phyloP scores from a whole-genome alignment of 78 protist genomes.

The Dictyostelium discoideum region DNA sequence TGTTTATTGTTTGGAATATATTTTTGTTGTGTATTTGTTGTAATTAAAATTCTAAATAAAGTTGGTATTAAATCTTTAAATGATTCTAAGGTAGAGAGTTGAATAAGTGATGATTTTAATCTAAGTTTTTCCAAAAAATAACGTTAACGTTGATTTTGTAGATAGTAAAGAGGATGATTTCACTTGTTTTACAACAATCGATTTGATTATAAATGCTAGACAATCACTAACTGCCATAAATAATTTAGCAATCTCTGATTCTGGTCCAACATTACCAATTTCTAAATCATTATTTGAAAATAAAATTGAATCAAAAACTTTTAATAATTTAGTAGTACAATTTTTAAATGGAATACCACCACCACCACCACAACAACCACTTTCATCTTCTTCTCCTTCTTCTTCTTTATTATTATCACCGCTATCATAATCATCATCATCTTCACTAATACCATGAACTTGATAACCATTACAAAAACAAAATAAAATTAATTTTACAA shows the following conservation, averaged over 20 bases:
- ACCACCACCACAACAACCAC: too few relatives aligned
- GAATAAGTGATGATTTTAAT: not conserved
- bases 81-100: not conserved
- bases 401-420: not conserved
- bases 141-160: not conserved
- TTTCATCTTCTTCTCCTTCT: too few relatives aligned
- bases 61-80: not conserved
- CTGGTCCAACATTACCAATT: not conserved
- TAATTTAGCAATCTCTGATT: not conserved
- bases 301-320: not conserved
- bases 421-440: too few relatives aligned
- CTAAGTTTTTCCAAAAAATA: not conserved
- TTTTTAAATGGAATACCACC: not conserved
- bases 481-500: not conserved
- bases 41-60: not conserved
- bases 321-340: not conserved
- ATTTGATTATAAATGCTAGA: not conserved
- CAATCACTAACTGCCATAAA: not conserved
- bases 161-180: not conserved
- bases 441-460: not conserved
- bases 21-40: not conserved
- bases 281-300: not conserved
- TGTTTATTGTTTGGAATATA: not conserved
- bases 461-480: constrained; percentile 16
- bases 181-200: not conserved